These are phyloP conservation scores for Penicillium freii DNA, from an alignment of 2,329 filamentous ascomycete genomes.

Conservation along the genomic window DNA sequence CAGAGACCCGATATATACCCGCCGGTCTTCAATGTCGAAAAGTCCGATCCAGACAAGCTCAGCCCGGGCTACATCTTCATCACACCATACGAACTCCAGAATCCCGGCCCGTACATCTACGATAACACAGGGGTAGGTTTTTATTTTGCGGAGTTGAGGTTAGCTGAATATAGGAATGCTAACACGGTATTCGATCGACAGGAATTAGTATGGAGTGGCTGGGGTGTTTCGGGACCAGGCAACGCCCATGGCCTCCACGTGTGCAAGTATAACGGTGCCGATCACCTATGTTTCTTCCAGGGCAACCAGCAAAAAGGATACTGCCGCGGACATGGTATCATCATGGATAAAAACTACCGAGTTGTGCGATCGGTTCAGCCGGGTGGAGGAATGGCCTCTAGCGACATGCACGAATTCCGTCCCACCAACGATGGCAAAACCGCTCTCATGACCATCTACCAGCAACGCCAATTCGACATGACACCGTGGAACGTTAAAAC, in stretches of 20 bases:
- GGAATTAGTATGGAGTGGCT: constrained; percentile 53
- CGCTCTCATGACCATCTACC: constrained; percentile 44
- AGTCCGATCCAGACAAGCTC: constrained; percentile 31
- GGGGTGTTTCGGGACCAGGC: constrained; percentile 49
- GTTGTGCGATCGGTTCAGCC: constrained; percentile 49
- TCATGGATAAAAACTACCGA: constrained; percentile 52
- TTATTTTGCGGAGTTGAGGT: background rate
- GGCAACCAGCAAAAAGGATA: constrained; percentile 53
- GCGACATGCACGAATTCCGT: constrained; percentile 55
- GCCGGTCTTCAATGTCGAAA: constrained; percentile 35
- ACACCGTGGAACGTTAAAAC: constrained; percentile 43
- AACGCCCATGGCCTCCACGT: constrained; percentile 51
- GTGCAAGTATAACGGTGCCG: constrained; percentile 48
- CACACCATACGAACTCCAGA: constrained; percentile 50
- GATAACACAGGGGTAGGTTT: constrained; percentile 48
- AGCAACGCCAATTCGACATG: constrained; percentile 49
- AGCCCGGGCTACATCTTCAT: constrained; percentile 53
- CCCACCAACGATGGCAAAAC: constrained; percentile 46
- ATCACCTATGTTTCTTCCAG: constrained; percentile 55
- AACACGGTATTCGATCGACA: constrained; percentile 18
- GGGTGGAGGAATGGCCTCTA: constrained; percentile 41
- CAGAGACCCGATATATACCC: constrained; percentile 43
- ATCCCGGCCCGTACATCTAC: constrained; percentile 53
- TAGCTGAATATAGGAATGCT: constrained; percentile 5
- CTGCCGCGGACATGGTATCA: constrained; percentile 52